Evolutionary conservation across 1,284 basidiomycete species (phyloP).

Genomic region (Rhodotorula glutinis): DNA sequence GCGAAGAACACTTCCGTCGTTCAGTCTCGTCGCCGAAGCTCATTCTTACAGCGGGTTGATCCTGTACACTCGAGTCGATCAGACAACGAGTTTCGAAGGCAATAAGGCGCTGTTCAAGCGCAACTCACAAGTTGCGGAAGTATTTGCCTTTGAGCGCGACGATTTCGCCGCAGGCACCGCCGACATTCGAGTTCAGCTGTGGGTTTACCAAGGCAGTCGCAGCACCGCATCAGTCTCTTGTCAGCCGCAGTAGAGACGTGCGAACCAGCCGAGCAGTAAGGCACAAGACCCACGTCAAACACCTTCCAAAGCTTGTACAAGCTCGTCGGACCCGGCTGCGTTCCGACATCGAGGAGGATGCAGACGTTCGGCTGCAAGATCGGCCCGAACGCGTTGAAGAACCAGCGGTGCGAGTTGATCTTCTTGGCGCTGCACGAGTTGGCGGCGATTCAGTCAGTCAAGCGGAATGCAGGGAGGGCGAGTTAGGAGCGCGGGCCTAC

Average conservation of each 20-base stretch:
- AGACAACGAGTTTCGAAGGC: background rate
- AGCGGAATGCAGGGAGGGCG: background rate
- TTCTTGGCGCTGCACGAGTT: constrained; percentile 24
- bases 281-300: constrained; percentile 19
- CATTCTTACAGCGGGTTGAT: constrained; percentile 1
- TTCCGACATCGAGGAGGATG: constrained; percentile 90
- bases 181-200: constrained; percentile 70
- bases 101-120: background rate
- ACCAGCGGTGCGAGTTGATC: constrained; percentile 47
- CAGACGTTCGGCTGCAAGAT: constrained; percentile 72
- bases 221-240: background rate
- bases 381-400: constrained; percentile 50
- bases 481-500: constrained; percentile 6
- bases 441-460: background rate
- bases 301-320: constrained; percentile 96
- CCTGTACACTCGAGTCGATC: no score
- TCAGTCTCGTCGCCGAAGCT: background rate
- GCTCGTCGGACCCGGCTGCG: constrained; percentile 78
- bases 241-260: background rate
- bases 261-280: constrained; percentile 54
- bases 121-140: constrained; percentile 37
- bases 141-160: constrained; percentile 55
- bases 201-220: no score
- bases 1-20: background rate
- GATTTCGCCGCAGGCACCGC: constrained; percentile 61